Evolutionary conservation across 768 basidiomycete genomes (phyloP).

Genomic region (Botryobasidium botryosum): DNA sequence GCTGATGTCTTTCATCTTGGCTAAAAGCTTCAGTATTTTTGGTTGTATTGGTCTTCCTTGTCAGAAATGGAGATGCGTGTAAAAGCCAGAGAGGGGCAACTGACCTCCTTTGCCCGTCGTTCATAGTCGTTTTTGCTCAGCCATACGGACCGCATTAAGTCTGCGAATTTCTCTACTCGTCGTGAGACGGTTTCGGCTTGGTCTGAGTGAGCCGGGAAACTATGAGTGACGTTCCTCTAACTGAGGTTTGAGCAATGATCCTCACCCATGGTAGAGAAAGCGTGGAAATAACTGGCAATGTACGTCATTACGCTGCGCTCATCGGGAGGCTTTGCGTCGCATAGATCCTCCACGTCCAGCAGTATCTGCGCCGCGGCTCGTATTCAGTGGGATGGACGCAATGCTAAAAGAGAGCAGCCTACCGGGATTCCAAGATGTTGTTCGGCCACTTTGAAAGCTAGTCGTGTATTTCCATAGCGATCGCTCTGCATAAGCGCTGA

Average conservation of each 20-base stretch:
- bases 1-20: constrained; percentile 48
- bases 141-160: constrained; percentile 90
- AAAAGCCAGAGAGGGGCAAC: constrained; percentile 14
- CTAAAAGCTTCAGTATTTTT: constrained; percentile 24
- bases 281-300: constrained; percentile 94
- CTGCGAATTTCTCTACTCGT: constrained; percentile 88
- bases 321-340: constrained; percentile 74
- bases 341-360: constrained; percentile 90
- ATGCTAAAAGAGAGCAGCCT: constrained; percentile 17
- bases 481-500: constrained; percentile 51
- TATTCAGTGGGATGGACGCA: not conserved
- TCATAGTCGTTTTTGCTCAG: constrained; percentile 82
- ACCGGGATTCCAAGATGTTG: constrained; percentile 85
- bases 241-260: constrained; percentile 3
- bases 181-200: constrained; percentile 89
- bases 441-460: constrained; percentile 80
- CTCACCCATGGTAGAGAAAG: constrained; percentile 91
- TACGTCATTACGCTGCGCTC: constrained; percentile 98
- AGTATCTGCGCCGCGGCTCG: too few relatives aligned
- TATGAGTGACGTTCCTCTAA: too few relatives aligned
- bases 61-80: not conserved
- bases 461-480: constrained; percentile 62
- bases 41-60: too few relatives aligned
- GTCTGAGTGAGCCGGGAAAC: constrained; percentile 31
- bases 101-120: constrained; percentile 54